Evolutionary conservation across 2,329 filamentous ascomycete species (phyloP), one percentile per base, ranked within the genome.

Genomic region (Aspergillus ochraceus): DNA sequence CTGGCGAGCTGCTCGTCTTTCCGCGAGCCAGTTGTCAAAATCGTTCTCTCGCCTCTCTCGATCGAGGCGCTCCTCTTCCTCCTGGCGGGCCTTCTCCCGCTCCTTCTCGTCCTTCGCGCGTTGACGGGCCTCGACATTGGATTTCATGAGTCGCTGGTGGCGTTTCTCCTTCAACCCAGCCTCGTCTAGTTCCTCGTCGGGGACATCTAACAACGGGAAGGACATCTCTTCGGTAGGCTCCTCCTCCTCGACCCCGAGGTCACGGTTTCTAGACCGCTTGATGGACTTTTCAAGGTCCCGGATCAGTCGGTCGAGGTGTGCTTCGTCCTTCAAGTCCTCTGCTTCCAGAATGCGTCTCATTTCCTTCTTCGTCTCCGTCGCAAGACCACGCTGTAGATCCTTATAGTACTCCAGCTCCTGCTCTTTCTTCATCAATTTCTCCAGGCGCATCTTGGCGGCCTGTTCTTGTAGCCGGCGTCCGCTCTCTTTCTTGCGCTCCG

Each of bases 21-120:
- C 92, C 47, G 88, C 86, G 17, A 99, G 84, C 95, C 95, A 99
- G 52, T 82, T 83, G 57, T 96, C 91, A 12, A 96, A 86, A 70
- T 98, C 86, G 60, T 90, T 92, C 66, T 92, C 89, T 45, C 95
- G 88, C 55, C 89, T 87, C 70, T 97, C 91, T 59, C 88, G 86
- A 72, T 99, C 95, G 0, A 90, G 81, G 4, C 92, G 87, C 68
- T 95, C 89, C 67, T 94, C 90, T 72, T 97, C 92, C 49, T 88
- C 91, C 61, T 89, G 75, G 6, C 95, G 86, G 0, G 91, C 91
- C 76, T 92, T 95, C 70, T 98, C 95, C 2, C 89, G 89, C 70
- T 97, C 93, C 75, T 98, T 99, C 73, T 99, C 95, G 0, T 90
- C 90, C 78, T 97, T 98, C 39, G 95, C 93, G n/a, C 95, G 88